Base-by-base conservation (phyloP, 805 yeast species). In the Candida wancherniae region DNA sequence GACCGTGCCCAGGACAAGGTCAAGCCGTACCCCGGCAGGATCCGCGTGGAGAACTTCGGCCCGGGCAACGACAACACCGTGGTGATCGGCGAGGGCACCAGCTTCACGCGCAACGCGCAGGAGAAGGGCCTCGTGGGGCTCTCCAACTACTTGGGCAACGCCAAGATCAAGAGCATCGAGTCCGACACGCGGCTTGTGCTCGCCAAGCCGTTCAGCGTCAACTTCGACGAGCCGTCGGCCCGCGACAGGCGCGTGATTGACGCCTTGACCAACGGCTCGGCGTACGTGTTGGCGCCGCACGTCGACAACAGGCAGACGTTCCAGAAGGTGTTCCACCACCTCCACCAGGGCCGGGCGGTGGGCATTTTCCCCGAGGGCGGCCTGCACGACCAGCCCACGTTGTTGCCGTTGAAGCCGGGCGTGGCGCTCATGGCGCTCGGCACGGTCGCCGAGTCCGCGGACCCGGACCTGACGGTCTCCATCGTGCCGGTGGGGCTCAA, bases 291-390 rank as follows among this genome's bases (percentile, higher is more conserved):
- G 10, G 69, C 69, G 5, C 67, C 63, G 4, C 67, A 63, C 40
- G 47, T 64, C 14, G 69, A 63, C 40, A 62, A 61, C 32, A 49
- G 57, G 33, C 21, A 34, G 16, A 58, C 65, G 5, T 64, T 64
- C 37, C 51, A 53, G 22, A 42, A 54, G 28, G 69, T 63, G n/a
- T 64, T 59, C 41, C 45, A 48, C 28, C 66, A 61, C 31, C 52
- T 63, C 31, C 57, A 57, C 29, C 33, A 28, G 5, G 61, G 61
- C 8, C 48, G 51, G 15, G 57, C 56, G 1, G 44, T 64, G 33
- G 70, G 69, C 2, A 59, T 63, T 10, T 64, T 64, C 34, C 70
- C 69, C 7, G 70, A 64, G 37, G 70, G 70, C 9, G 70, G 70
- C 5, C 59, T 63, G 22, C 69, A 64, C 36, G 70, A 64, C 37